Evolutionary conservation across 2,329 filamentous ascomycete species (phyloP).

Genomic region (Gyromitra esculenta): DNA sequence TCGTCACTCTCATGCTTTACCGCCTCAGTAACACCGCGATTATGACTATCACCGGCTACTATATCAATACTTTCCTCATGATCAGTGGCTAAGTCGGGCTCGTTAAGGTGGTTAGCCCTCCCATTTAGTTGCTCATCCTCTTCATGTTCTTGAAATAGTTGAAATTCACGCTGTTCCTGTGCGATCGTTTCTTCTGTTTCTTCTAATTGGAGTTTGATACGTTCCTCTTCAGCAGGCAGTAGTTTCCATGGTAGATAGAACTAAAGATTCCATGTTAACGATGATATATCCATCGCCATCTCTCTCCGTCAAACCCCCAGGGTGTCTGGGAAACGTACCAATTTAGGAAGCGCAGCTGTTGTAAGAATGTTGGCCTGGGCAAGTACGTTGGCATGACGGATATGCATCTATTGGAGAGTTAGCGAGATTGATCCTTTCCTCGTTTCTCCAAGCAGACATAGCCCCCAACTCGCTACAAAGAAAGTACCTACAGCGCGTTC

Average conservation of each 20-base stretch:
- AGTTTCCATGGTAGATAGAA: constrained; percentile 88
- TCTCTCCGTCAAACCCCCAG: neutral
- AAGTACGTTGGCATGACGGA: constrained; percentile 76
- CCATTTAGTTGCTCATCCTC: constrained; percentile 57
- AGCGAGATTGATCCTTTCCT: constrained; percentile 56
- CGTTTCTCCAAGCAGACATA: constrained; percentile 45
- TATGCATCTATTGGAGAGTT: constrained; percentile 70
- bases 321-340: constrained; percentile 66
- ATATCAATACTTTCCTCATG: constrained; percentile 54
- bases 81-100: constrained; percentile 58
- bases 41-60: constrained; percentile 53
- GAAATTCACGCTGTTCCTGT: constrained; percentile 72
- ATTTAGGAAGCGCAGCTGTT: constrained; percentile 75
- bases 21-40: constrained; percentile 60
- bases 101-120: constrained; percentile 53
- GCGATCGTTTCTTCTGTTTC: constrained; percentile 72
- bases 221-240: constrained; percentile 73
- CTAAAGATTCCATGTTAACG: constrained; percentile 63
- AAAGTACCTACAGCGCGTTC: constrained; percentile 73
- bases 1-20: constrained; percentile 61
- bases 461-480: constrained; percentile 14
- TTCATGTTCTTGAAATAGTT: constrained; percentile 62
- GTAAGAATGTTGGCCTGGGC: constrained; percentile 76
- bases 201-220: constrained; percentile 75
- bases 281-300: constrained; percentile 62